Conservation (phyloP, 345 rosid species). For the Gossypium arboreum region DNA sequence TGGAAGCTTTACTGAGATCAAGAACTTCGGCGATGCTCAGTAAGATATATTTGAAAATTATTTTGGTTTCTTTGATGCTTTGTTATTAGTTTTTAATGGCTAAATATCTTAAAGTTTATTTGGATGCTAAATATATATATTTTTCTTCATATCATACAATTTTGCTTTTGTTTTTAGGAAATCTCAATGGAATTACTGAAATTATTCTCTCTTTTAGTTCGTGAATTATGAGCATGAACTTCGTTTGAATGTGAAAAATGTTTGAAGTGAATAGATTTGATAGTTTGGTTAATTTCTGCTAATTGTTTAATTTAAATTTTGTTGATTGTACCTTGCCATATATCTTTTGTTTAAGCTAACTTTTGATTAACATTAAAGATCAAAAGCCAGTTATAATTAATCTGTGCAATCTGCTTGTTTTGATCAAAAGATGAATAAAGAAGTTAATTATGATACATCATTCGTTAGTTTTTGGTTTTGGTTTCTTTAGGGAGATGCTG, state of each 20-base stretch:
- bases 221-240: neutral
- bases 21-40: conserved; percentile 58
- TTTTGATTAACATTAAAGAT: neutral
- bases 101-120: neutral
- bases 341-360: conserved; percentile 1
- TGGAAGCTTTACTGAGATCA: conserved; percentile 46
- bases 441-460: neutral
- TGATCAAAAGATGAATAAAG: neutral
- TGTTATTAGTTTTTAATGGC: neutral
- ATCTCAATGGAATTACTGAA: neutral
- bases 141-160: neutral
- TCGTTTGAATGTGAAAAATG: neutral
- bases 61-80: neutral
- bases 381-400: neutral
- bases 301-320: neutral
- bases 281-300: neutral
- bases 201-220: neutral
- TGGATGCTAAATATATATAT: neutral
- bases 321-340: neutral
- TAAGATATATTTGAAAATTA: conserved; percentile 27
- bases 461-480: conserved; percentile 41
- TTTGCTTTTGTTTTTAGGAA: neutral
- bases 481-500: conserved; percentile 66
- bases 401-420: neutral
- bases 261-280: neutral